These are phyloP conservation scores for Neospermospora avenae DNA, from an alignment of 2,329 filamentous ascomycete genomes.

Conservation along the genomic window DNA sequence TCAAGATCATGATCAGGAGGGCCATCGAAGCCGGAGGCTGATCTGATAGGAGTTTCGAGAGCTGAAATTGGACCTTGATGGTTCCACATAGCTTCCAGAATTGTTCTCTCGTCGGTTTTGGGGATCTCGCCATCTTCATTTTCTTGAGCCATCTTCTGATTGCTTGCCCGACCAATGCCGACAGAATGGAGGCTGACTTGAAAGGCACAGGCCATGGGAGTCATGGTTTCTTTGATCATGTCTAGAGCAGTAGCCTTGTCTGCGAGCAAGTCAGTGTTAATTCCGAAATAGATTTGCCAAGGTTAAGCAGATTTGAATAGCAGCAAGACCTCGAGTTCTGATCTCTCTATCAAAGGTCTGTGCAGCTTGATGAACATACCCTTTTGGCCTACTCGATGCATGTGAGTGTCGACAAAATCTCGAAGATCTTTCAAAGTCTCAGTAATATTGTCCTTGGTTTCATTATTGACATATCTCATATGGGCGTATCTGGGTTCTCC, in stretches of 20 bases:
- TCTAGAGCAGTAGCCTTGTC: constrained; percentile 9
- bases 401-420: neutral
- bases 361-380: neutral
- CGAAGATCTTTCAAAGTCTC: neutral
- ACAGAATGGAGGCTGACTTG: neutral
- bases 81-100: constrained; percentile 5
- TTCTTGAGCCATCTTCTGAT: neutral
- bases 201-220: neutral
- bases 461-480: neutral
- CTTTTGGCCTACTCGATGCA: neutral
- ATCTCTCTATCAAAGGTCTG: too few species aligned
- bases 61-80: constrained; percentile 1
- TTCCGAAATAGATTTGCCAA: neutral
- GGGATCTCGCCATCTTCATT: neutral
- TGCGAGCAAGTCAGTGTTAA: neutral
- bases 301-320: neutral
- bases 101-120: neutral
- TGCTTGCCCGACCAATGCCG: neutral
- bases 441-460: neutral
- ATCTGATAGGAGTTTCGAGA: neutral
- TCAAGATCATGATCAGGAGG: neutral
- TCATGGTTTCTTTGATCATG: constrained; percentile 7
- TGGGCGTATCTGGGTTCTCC: neutral
- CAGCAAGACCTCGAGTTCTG: neutral
- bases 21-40: neutral